Conservation (phyloP, 306 rosid species). For the Malus sylvestris region DNA sequence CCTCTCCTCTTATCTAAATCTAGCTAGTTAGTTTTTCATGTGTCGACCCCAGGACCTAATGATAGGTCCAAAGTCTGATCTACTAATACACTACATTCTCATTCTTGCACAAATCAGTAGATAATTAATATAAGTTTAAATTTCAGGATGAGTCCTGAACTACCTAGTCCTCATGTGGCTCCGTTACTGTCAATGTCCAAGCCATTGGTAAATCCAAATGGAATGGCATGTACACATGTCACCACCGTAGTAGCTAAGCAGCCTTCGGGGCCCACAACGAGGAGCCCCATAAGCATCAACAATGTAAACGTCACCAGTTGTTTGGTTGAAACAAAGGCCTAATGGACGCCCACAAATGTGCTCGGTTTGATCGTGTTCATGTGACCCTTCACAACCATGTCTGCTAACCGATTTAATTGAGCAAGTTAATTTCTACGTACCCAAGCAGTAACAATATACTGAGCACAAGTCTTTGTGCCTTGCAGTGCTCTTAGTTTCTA, state of each 20-base stretch:
- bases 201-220: constrained; percentile 43
- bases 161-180: too few relatives aligned
- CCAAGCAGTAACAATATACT: background rate
- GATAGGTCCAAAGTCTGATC: too few relatives aligned
- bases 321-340: constrained; percentile 41
- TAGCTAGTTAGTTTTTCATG: too few relatives aligned
- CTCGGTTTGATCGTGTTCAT: constrained; percentile 33
- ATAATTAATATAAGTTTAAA: too few relatives aligned
- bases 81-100: too few relatives aligned
- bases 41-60: too few relatives aligned
- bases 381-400: constrained; percentile 49
- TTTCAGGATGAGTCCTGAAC: rapidly evolving
- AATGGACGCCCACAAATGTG: constrained; percentile 68
- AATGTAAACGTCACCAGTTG: constrained; percentile 44
- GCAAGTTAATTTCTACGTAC: background rate
- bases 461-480: background rate
- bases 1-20: too few relatives aligned
- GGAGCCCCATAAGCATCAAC: constrained; percentile 80
- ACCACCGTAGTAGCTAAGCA: constrained; percentile 26
- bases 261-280: constrained; percentile 47
- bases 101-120: too few relatives aligned
- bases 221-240: constrained; percentile 15
- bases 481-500: background rate
- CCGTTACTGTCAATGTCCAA: constrained; percentile 33
- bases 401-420: constrained; percentile 11